A percentile compares a stretch with the other conserved stretches of the same genome.
These are phyloP conservation scores for Sugiyamaella neomexicana DNA, from an alignment of 1,139 yeast genomes.

Conservation along the genomic window DNA sequence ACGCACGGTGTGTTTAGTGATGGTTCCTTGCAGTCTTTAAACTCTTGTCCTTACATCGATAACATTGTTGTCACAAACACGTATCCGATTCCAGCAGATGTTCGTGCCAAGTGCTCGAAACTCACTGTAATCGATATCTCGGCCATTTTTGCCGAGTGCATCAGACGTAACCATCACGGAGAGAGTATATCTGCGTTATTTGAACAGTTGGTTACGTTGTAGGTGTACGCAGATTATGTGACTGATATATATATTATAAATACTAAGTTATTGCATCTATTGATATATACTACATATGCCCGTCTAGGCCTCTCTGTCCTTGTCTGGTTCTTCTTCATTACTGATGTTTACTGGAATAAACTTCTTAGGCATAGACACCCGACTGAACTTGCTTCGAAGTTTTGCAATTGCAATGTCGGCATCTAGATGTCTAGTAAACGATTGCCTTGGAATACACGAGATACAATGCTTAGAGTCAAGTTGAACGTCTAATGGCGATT, in stretches of 20 bases:
- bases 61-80: slow-evolving; percentile 93
- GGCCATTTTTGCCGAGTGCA: slow-evolving; percentile 95
- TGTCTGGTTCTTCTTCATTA: slow-evolving; percentile 18
- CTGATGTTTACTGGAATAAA: slow-evolving; percentile 42
- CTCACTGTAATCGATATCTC: slow-evolving; percentile 89
- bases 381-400: slow-evolving; percentile 74
- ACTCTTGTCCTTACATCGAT: slow-evolving; percentile 78
- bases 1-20: slow-evolving; percentile 95
- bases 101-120: slow-evolving; percentile 58
- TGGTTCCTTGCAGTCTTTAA: slow-evolving; percentile 76
- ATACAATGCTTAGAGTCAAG: slow-evolving; percentile 95
- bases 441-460: slow-evolving; percentile 88
- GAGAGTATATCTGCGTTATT: slow-evolving; percentile 91
- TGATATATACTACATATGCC: not conserved
- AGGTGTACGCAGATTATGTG: slow-evolving; percentile 12
- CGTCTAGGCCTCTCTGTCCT: not conserved
- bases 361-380: slow-evolving; percentile 83
- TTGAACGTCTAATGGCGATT: slow-evolving; percentile 95
- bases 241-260: slow-evolving; percentile 8
- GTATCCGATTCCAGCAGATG: slow-evolving; percentile 74
- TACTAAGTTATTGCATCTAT: slow-evolving; percentile 5
- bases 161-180: slow-evolving; percentile 97
- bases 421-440: slow-evolving; percentile 89
- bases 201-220: slow-evolving; percentile 73
- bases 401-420: slow-evolving; percentile 85